phyloP scores from a whole-genome alignment of 345 rosid genomes.

The Garcia nutans region DNA sequence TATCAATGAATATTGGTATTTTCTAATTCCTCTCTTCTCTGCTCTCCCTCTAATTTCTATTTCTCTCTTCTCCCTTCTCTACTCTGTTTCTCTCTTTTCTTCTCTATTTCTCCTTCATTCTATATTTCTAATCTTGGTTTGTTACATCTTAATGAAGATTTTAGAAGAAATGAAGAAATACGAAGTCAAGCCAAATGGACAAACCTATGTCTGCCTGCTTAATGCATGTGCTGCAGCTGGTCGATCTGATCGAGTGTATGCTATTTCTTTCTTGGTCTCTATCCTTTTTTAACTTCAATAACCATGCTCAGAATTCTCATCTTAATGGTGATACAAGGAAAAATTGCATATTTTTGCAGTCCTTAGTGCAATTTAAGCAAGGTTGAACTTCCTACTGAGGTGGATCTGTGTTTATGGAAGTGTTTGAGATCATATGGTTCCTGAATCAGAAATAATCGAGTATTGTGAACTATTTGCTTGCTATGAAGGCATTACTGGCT shows the following conservation, averaged over 20 bases:
- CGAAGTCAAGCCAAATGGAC: conserved; percentile 89
- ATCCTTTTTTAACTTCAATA: conserved; percentile 7
- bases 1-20: no score
- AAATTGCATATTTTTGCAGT: conserved; percentile 1
- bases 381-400: background rate
- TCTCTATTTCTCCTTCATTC: no score
- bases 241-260: conserved; percentile 83
- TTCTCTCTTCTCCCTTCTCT: no score
- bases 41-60: no score
- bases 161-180: conserved; percentile 89
- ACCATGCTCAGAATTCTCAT: conserved; percentile 5
- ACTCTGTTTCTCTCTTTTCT: no score
- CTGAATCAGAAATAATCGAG: background rate
- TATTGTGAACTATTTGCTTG: background rate
- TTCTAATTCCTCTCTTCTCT: no score
- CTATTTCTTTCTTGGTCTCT: conserved; percentile 31
- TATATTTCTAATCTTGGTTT: no score
- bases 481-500: background rate
- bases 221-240: conserved; percentile 92
- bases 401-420: background rate
- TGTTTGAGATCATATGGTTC: background rate
- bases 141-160: conserved; percentile 39
- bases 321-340: background rate
- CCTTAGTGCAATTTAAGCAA: background rate
- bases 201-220: conserved; percentile 78